These are phyloP conservation scores for Xylaria digitata DNA, from an alignment of 2,329 filamentous ascomycete species.

Conservation along the genomic window DNA sequence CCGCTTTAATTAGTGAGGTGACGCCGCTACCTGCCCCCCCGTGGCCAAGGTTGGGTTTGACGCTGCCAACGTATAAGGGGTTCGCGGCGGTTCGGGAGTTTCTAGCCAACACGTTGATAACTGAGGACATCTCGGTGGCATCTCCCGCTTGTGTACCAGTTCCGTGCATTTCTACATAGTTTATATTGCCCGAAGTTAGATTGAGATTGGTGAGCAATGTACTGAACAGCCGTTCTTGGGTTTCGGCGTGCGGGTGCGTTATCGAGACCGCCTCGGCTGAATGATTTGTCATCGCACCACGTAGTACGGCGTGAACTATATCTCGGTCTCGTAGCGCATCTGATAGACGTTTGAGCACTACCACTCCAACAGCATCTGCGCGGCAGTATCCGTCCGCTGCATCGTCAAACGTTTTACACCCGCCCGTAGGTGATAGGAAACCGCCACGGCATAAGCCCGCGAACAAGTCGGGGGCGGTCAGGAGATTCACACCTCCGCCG, in stretches of 20 bases:
- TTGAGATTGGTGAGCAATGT: slow-evolving; percentile 67
- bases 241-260: slow-evolving; percentile 73
- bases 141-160: slow-evolving; percentile 79
- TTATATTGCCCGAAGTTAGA: slow-evolving; percentile 64
- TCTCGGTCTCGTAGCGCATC: slow-evolving; percentile 40
- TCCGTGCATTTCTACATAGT: slow-evolving; percentile 76
- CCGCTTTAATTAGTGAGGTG: slow-evolving; percentile 36
- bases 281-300: slow-evolving; percentile 75
- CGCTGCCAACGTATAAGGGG: slow-evolving; percentile 32
- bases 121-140: slow-evolving; percentile 71
- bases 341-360: slow-evolving; percentile 42
- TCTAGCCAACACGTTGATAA: slow-evolving; percentile 63
- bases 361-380: slow-evolving; percentile 36
- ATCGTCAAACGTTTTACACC: slow-evolving; percentile 40
- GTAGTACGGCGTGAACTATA: slow-evolving; percentile 66
- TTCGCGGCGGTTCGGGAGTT: slow-evolving; percentile 1
- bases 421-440: slow-evolving; percentile 55
- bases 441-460: slow-evolving; percentile 70
- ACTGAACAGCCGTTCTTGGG: slow-evolving; percentile 71
- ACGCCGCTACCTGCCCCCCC: slow-evolving; percentile 36
- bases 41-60: slow-evolving; percentile 40
- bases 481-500: slow-evolving; percentile 48
- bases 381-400: slow-evolving; percentile 40
- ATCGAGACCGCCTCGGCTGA: slow-evolving; percentile 77
- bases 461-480: slow-evolving; percentile 69